phyloP scores from a whole-genome alignment of 2,329 filamentous ascomycete genomes.

The Xylogone sp. region DNA sequence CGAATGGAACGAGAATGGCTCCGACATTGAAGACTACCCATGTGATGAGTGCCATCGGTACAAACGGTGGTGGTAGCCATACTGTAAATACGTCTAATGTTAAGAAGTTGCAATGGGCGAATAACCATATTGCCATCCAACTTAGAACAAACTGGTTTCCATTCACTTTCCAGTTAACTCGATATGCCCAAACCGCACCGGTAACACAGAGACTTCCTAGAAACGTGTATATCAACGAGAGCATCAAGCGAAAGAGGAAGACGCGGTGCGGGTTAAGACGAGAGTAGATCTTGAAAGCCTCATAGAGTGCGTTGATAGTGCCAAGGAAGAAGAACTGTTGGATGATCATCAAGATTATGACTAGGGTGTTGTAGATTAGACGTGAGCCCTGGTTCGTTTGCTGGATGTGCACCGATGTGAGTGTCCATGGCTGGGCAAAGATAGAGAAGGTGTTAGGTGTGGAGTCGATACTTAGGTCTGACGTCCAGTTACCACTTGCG shows the following conservation, averaged over 20 bases:
- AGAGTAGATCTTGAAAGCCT: slow-evolving; percentile 19
- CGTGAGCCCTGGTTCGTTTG: slow-evolving; percentile 31
- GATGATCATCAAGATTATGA: slow-evolving; percentile 33
- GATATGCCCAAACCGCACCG: slow-evolving; percentile 42
- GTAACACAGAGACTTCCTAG: slow-evolving; percentile 34
- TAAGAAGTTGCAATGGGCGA: slow-evolving; percentile 45
- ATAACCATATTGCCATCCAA: slow-evolving; percentile 58
- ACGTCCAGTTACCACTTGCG: slow-evolving; percentile 15
- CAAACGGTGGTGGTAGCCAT: slow-evolving; percentile 30
- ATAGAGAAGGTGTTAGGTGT: slow-evolving; percentile 21
- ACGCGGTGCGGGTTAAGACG: slow-evolving; percentile 19
- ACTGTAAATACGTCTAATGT: slow-evolving; percentile 35
- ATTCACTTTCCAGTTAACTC: slow-evolving; percentile 36
- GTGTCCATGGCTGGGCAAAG: slow-evolving; percentile 31
- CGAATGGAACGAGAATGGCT: slow-evolving; percentile 56
- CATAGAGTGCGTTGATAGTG: slow-evolving; percentile 25
- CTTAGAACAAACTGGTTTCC: slow-evolving; percentile 56
- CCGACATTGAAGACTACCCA: slow-evolving; percentile 65
- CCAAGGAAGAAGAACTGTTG: slow-evolving; percentile 27
- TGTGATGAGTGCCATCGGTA: slow-evolving; percentile 42
- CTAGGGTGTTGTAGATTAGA: slow-evolving; percentile 35
- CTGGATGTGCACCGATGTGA: slow-evolving; percentile 24
- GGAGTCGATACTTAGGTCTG: slow-evolving; percentile 17
- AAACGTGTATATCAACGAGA: slow-evolving; percentile 29
- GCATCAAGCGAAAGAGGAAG: slow-evolving; percentile 21